Percentiles rank a stretch among this genome's conserved stretches.
Conservation (phyloP, 1,139 yeast species). For the Zhuliangozyma blackwelliae region DNA sequence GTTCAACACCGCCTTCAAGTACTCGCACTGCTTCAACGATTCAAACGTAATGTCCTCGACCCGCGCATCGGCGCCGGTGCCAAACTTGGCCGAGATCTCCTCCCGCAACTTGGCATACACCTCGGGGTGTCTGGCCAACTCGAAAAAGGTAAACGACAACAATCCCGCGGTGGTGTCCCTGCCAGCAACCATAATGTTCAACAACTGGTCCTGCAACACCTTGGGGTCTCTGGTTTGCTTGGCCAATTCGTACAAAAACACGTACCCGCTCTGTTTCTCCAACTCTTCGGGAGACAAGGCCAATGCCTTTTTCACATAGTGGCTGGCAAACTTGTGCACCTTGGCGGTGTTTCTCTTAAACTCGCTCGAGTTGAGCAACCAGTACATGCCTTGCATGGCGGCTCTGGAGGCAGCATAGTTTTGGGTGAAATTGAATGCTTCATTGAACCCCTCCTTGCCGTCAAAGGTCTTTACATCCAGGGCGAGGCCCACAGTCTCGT, state of each 20-base stretch:
- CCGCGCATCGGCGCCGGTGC: conserved; percentile 22
- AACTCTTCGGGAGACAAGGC: conserved; percentile 25
- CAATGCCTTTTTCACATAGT: conserved; percentile 28
- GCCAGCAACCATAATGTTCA: conserved; percentile 52
- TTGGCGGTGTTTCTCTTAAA: conserved; percentile 26
- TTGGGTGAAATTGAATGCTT: conserved; percentile 41
- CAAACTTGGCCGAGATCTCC: conserved; percentile 33
- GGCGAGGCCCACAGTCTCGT: conserved; percentile 18
- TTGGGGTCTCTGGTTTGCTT: conserved; percentile 47
- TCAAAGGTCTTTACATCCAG: conserved; percentile 15
- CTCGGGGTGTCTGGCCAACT: conserved; percentile 41
- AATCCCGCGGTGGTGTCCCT: conserved; percentile 58
- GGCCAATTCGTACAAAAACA: conserved; percentile 48
- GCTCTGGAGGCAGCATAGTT: conserved; percentile 33
- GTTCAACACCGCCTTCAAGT: conserved; percentile 45
- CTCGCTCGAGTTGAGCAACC: conserved; percentile 24
- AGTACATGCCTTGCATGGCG: conserved; percentile 31
- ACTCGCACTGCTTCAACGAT: conserved; percentile 44
- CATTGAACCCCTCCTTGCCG: conserved; percentile 37
- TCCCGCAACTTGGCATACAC: conserved; percentile 35
- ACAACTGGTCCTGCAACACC: conserved; percentile 48
- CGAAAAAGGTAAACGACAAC: conserved; percentile 44
- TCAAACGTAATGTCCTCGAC: conserved; percentile 36
- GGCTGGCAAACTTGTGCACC: conserved; percentile 33
- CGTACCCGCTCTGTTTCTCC: conserved; percentile 39